Evolutionary conservation across 805 yeast species (phyloP), one percentile per base, ranked within the genome.

Genomic region (Torulaspora indica): DNA sequence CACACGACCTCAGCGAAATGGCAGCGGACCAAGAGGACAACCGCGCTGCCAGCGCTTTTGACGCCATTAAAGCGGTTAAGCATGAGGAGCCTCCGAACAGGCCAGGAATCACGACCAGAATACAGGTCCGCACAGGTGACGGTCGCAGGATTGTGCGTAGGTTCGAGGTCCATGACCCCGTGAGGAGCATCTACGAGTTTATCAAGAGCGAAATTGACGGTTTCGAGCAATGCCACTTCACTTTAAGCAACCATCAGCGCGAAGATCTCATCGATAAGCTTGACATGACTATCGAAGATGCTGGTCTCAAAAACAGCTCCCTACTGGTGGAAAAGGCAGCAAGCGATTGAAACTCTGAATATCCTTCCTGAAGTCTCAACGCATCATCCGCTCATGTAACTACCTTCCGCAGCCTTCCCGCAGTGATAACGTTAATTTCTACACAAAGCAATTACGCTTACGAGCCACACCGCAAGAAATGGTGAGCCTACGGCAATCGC

Each of bases 41-140:
- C 22, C 22, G 5, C 22, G 22, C 5, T 20, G 31, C 56, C 59
- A 1, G 70, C 68, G 66, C 68, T 5, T 73, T 84, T 45, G 74
- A 71, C 8, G 43, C 67, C 0, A 81, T 87, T 7, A 38, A 59
- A 24, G 72, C 90, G 0, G 53, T 58, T 1, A 74, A 72, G 34
- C 78, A 79, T 45, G 68, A 69, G 0, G 96, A 89, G 56, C 95
- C 96, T 0, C 63, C 75, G 1, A 60, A 69, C 3, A 60, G 66
- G 5, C 81, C 75, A 8, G 75, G 78, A 0, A 65, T 71, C 6
- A 71, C 80, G 0, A 86, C 96, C 0, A 72, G 96, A 55, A 76
- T 93, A 20, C 98, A 93, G 65, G 75, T 93, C n/a, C 73, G 96
- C 47, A 76, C 86, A 23, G 93, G 90, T 13, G 87, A 82, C 56